Evolutionary conservation across 1,284 basidiomycete species (phyloP).

Genomic region (Cryptococcus sp.): DNA sequence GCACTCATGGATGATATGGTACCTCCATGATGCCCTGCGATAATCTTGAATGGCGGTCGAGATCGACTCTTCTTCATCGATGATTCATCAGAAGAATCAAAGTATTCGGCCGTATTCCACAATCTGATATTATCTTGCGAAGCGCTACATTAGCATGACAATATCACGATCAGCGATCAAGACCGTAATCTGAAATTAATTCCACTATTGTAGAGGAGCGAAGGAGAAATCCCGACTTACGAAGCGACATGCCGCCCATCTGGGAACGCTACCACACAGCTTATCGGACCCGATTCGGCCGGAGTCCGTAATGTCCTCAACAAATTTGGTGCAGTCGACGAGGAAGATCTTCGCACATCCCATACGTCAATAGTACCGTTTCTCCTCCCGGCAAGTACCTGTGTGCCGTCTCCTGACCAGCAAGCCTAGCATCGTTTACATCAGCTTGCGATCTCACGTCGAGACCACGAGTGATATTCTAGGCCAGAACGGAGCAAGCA

Average conservation of each 20-base stretch:
- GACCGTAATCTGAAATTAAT: no score
- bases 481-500: constrained; percentile 15
- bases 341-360: constrained; percentile 72
- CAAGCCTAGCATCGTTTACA: constrained; percentile 65
- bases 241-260: constrained; percentile 87
- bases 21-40: constrained; percentile 94
- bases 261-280: constrained; percentile 84
- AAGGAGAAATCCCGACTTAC: no score
- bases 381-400: constrained; percentile 87
- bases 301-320: constrained; percentile 83
- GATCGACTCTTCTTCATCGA: constrained; percentile 58
- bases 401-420: constrained; percentile 85
- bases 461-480: not conserved
- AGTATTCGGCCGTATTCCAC: constrained; percentile 84
- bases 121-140: constrained; percentile 90
- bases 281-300: constrained; percentile 83
- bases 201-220: no score
- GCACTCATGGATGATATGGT: constrained; percentile 79
- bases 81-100: constrained; percentile 60
- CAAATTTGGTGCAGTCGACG: constrained; percentile 65
- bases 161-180: not conserved
- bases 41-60: constrained; percentile 83
- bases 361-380: constrained; percentile 92
- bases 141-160: constrained; percentile 60
- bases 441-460: not conserved